These are phyloP conservation scores for Wickerhamiella lipophila DNA, from an alignment of 805 yeast species.

Conservation along the genomic window DNA sequence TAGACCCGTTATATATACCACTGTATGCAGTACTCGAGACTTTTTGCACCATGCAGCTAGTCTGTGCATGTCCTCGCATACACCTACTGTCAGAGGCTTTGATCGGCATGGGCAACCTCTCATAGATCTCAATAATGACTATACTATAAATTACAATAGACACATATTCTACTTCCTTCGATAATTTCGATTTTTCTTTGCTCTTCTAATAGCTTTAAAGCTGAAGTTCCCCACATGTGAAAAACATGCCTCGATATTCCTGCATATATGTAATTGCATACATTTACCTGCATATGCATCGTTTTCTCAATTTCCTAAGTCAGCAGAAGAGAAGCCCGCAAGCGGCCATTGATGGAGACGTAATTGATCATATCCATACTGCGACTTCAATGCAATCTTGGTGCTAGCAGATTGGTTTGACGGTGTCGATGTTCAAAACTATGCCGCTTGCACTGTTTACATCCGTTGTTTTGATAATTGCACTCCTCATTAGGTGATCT, in stretches of 20 bases:
- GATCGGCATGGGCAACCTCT: not conserved
- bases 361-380: too few species aligned
- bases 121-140: too few species aligned
- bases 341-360: not conserved
- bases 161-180: too few species aligned
- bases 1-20: not conserved
- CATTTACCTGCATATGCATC: constrained; percentile 2
- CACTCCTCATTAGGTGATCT: not conserved
- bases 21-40: not conserved
- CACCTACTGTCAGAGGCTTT: not conserved
- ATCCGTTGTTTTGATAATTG: not conserved
- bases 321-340: not conserved
- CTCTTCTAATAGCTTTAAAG: not conserved
- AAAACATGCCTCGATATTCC: not conserved
- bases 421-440: not conserved
- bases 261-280: not conserved
- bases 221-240: not conserved
- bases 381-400: too few species aligned
- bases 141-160: too few species aligned
- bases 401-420: too few species aligned
- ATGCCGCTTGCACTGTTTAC: not conserved
- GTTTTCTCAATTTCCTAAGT: not conserved
- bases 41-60: not conserved
- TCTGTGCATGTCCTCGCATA: constrained; percentile 1
- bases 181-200: not conserved